phyloP scores from a whole-genome alignment of 495 filamentous ascomycete genomes.

The Geopyxis carbonaria region DNA sequence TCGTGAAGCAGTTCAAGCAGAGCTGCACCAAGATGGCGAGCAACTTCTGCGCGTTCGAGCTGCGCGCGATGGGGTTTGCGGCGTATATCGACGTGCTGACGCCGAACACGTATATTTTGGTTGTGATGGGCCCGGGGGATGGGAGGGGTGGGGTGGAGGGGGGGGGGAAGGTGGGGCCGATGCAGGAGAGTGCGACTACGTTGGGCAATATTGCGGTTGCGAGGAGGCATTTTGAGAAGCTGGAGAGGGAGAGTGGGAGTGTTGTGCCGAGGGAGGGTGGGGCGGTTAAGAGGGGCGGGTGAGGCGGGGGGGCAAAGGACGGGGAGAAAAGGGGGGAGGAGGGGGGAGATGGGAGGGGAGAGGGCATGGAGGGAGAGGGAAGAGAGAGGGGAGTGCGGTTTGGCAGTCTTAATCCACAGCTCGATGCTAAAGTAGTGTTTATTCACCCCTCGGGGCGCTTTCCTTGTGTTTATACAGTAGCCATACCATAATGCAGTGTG shows the following conservation, averaged over 20 bases:
- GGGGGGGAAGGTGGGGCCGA: too few relatives aligned
- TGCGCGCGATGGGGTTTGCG: slow-evolving; percentile 52
- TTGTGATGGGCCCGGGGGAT: slow-evolving; percentile 54
- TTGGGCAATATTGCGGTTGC: slow-evolving; percentile 78
- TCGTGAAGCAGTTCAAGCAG: slow-evolving; percentile 95
- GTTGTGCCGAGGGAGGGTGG: slow-evolving; percentile 3
- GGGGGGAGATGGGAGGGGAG: not conserved
- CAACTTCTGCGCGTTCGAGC: slow-evolving; percentile 27
- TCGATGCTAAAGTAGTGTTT: too few relatives aligned
- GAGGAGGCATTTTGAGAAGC: slow-evolving; percentile 51
- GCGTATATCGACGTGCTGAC: slow-evolving; percentile 87
- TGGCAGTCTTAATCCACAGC: too few relatives aligned
- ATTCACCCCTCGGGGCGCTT: too few relatives aligned
- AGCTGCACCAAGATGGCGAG: slow-evolving; percentile 32
- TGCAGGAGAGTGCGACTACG: slow-evolving; percentile 73
- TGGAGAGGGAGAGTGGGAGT: slow-evolving; percentile 28
- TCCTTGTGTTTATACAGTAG: too few relatives aligned
- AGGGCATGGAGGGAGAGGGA: too few relatives aligned
- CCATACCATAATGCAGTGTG: too few relatives aligned
- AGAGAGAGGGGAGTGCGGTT: not conserved
- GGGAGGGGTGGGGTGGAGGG: too few relatives aligned
- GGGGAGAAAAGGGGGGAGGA: not conserved
- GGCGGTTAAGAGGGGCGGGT: not conserved
- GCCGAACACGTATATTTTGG: slow-evolving; percentile 88
- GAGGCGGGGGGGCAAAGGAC: slow-evolving; percentile 1